These are phyloP conservation scores for Phytophthora constricta DNA, from an alignment of 352 stramenopile genomes.

Conservation along the genomic window DNA sequence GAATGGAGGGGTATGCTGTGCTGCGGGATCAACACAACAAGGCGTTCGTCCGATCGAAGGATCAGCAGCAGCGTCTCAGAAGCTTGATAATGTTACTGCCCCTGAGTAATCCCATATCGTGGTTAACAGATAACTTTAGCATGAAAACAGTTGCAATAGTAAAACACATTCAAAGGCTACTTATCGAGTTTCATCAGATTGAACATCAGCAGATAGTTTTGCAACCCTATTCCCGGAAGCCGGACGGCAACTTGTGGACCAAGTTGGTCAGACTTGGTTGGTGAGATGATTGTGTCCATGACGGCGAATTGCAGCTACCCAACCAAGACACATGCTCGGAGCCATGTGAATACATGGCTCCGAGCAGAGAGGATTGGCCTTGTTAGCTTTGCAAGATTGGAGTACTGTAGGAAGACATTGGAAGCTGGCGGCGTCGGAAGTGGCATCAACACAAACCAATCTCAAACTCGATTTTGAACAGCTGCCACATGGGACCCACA, in stretches of 20 bases:
- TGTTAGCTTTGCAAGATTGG: slow-evolving; percentile 8
- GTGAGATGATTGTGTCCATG: slow-evolving; percentile 27
- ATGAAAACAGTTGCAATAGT: too few relatives aligned
- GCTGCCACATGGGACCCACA: slow-evolving; percentile 2
- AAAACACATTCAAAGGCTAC: too few relatives aligned
- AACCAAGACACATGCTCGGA: too few relatives aligned
- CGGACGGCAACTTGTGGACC: slow-evolving; percentile 11
- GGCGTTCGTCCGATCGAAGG: slow-evolving; percentile 33
- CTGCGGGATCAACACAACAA: slow-evolving; percentile 1
- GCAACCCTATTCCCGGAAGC: slow-evolving; percentile 29
- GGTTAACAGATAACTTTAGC: too few relatives aligned
- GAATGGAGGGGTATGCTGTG: slow-evolving; percentile 25
- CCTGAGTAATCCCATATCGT: too few relatives aligned
- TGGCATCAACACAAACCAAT: slow-evolving; percentile 7
- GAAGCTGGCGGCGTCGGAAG: too few relatives aligned
- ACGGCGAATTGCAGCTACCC: too few relatives aligned
- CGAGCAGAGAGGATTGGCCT: slow-evolving; percentile 1
- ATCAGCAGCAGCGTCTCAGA: slow-evolving; percentile 33
- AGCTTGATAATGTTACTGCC: background rate
- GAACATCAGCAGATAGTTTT: slow-evolving; percentile 10
- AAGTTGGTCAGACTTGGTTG: background rate
- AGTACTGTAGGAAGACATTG: background rate
- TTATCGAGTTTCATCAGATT: background rate
- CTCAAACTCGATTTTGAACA: slow-evolving; percentile 16
- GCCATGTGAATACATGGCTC: background rate